Base-by-base conservation (phyloP, 176 grass and related monocot species). In the Guadua angustifolia region DNA sequence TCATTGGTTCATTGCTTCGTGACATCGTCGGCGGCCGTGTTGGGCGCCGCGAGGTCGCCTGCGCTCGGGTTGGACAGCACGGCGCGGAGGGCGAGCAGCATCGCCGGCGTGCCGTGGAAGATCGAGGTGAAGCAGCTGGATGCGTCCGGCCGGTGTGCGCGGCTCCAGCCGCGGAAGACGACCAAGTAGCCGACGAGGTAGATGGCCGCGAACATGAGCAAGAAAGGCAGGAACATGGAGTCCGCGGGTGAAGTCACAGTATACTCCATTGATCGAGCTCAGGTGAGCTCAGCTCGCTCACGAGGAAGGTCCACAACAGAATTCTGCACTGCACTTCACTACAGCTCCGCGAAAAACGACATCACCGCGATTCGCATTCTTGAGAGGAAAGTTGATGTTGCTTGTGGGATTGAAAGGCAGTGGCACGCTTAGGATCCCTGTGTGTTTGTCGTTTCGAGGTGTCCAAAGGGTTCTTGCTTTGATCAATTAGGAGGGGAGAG, bases 41-140 rank as follows among this genome's bases (percentile, higher is more conserved):
- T 97, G 4, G 71, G 71, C 60, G 89, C 84, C 57, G 83, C 83
- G 63, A 94, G 93, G 64, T 35, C 72, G 55, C 68, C 82, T 80
- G 79, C 47, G 80, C 42, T 8, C 29, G 46, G 26, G 66, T 88
- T 72, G 11, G 81, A 71, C 18, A 81, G 69, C 6, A 94, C 66
- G 4, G 92, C 86, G 10, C 69, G 82, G 26, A 92, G 43, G 15
- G 92, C 86, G 78, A 97, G 78, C 57, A 91, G 39, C 42, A 75
- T 71, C 11, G 77, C 88, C 3, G 90, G 94, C n/a, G 88, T 92
- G 22, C 94, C 94, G 78, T 94, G 92, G 82, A 94, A 92, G 58
- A 97, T 74, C n/a, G 94, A 97, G 21, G 91, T 89, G 70, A 97
- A 87, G 81, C 94, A 97, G 69, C 94, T 97, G 24, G 94, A 94